phyloP scores from a whole-genome alignment of 2,329 filamentous ascomycete species.

The Colletotrichum higginsianum region DNA sequence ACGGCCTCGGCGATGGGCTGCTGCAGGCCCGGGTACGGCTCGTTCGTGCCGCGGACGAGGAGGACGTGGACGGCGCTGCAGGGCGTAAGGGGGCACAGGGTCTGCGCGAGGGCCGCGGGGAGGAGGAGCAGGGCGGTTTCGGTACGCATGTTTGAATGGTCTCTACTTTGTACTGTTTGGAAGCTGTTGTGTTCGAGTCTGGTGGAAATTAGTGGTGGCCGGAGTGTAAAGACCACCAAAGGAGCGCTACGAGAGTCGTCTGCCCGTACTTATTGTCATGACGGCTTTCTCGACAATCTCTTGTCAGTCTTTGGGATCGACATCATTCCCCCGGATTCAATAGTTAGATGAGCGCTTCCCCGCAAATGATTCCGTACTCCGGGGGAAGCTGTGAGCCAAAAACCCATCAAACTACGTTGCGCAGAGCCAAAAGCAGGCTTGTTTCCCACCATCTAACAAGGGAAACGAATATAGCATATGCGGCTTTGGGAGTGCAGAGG shows the following conservation, averaged over 20 bases:
- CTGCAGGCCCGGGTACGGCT: conserved; percentile 27
- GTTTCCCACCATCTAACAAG: background rate
- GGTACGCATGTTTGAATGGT: conserved; percentile 5
- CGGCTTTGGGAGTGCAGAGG: conserved; percentile 1
- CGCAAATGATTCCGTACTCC: conserved; percentile 9
- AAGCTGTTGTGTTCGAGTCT: too few relatives aligned
- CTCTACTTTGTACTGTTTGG: background rate
- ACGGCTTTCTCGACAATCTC: too few relatives aligned
- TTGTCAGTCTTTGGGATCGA: too few relatives aligned
- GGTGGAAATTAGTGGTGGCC: too few relatives aligned
- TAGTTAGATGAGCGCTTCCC: background rate
- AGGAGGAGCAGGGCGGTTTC: background rate
- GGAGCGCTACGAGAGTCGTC: too few relatives aligned
- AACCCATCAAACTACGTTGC: background rate
- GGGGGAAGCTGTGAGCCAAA: background rate
- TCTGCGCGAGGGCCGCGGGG: conserved; percentile 10
- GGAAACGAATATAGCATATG: background rate
- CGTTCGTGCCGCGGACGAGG: conserved; percentile 23
- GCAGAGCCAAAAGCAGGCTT: conserved; percentile 18
- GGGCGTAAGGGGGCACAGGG: conserved; percentile 13
- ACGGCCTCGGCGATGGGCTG: conserved; percentile 27
- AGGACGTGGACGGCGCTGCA: conserved; percentile 28
- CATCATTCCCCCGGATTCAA: background rate
- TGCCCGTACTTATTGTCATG: too few relatives aligned
- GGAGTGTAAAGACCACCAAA: too few relatives aligned